Evolutionary conservation across 805 yeast species (phyloP).

Genomic region (Lachancea meyersii): DNA sequence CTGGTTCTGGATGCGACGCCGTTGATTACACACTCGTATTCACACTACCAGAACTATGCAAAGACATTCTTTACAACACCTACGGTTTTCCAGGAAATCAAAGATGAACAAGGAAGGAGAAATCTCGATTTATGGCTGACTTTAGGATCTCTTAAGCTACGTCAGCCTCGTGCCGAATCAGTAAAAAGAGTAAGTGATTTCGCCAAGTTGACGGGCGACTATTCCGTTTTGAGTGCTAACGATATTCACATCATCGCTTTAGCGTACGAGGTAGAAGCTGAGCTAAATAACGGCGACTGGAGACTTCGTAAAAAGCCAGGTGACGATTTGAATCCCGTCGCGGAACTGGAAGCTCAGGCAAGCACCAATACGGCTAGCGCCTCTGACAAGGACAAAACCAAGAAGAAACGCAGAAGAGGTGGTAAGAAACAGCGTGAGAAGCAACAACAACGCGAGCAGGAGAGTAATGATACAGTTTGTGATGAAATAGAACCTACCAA

Average conservation of each 20-base stretch:
- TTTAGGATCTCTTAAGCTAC: constrained; percentile 49
- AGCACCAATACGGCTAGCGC: background rate
- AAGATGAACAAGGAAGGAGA: constrained; percentile 76
- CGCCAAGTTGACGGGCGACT: constrained; percentile 88
- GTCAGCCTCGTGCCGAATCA: constrained; percentile 69
- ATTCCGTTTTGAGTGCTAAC: constrained; percentile 74
- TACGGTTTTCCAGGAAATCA: constrained; percentile 79
- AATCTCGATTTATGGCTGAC: constrained; percentile 73
- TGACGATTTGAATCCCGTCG: constrained; percentile 32
- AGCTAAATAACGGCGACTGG: constrained; percentile 61
- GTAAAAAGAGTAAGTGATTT: constrained; percentile 66
- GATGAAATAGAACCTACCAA: background rate
- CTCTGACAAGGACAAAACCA: constrained; percentile 15
- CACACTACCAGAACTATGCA: constrained; percentile 66
- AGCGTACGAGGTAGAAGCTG: constrained; percentile 79
- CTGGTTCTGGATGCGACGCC: constrained; percentile 95
- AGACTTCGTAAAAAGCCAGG: constrained; percentile 72
- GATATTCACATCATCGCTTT: constrained; percentile 91
- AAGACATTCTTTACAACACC: constrained; percentile 80
- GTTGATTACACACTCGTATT: constrained; percentile 74
- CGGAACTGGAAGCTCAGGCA: constrained; percentile 9
- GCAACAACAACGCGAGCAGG: constrained; percentile 31
- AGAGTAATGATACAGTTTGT: background rate
- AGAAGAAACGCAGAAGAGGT: constrained; percentile 53
- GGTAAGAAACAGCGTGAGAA: constrained; percentile 60